Evolutionary conservation across 2,329 filamentous ascomycete genomes (phyloP).

Genomic region (Phialocephala subalpina): DNA sequence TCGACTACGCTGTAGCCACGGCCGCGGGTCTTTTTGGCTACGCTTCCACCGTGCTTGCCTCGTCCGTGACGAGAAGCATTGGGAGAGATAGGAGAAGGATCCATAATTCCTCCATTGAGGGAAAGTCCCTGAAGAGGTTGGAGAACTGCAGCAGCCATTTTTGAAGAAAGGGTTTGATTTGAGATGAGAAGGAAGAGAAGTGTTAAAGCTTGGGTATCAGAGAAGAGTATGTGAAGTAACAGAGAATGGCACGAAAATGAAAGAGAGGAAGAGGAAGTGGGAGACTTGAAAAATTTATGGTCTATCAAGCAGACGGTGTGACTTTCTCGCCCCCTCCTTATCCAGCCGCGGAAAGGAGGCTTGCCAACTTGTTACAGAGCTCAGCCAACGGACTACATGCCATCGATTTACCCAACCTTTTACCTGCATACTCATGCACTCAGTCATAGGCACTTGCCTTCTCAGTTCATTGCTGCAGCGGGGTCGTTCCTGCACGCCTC

Average conservation of each 20-base stretch:
- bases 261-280: slow-evolving; percentile 14
- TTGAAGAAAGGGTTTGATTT: slow-evolving; percentile 24
- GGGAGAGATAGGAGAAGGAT: slow-evolving; percentile 42
- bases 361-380: slow-evolving; percentile 24
- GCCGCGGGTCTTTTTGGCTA: slow-evolving; percentile 46
- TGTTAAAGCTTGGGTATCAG: slow-evolving; percentile 19
- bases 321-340: slow-evolving; percentile 20
- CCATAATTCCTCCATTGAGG: slow-evolving; percentile 43
- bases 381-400: slow-evolving; percentile 28
- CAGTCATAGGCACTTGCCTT: slow-evolving; percentile 34
- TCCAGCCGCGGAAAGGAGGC: slow-evolving; percentile 20
- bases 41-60: slow-evolving; percentile 41
- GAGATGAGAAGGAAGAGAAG: slow-evolving; percentile 21
- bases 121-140: slow-evolving; percentile 38
- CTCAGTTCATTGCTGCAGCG: slow-evolving; percentile 28
- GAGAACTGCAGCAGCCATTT: slow-evolving; percentile 43
- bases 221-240: slow-evolving; percentile 21
- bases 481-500: slow-evolving; percentile 33
- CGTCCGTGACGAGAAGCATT: slow-evolving; percentile 43
- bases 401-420: slow-evolving; percentile 29
- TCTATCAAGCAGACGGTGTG: slow-evolving; percentile 21
- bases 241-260: slow-evolving; percentile 15
- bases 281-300: slow-evolving; percentile 27
- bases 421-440: slow-evolving; percentile 34
- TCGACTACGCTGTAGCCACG: slow-evolving; percentile 52